Evolutionary conservation across 106 monocot species (phyloP), one percentile per base, ranked within the genome.

Genomic region (Narthecium ossifragum): DNA sequence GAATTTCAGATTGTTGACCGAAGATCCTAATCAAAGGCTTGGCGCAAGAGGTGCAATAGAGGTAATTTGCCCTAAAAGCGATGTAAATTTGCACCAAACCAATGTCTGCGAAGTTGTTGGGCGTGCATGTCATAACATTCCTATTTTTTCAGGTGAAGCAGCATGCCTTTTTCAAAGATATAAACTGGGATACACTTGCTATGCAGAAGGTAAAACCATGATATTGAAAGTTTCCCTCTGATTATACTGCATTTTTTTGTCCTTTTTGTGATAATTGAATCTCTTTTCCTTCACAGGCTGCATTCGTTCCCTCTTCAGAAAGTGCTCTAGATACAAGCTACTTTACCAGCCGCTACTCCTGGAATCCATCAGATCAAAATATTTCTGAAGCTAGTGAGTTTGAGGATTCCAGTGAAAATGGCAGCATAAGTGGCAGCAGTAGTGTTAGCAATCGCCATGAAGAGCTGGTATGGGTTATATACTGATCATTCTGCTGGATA

Each of bases 161-260:
- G 39, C 96, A 96, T 71, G 59, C 31, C 5, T 96, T 90, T 67
- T 96, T 96, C 47, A 90, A 96, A 78, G 65, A 96, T 68, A 90
- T 96, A 56, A 96, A 79, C 71, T 96, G 96, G 96, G 86, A 96
- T 57, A 86, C 96, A 12, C 80, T 96, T 69, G 96, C 96, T 18
- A 78, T 90, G 58, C 96, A 96, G 64, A 98, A 98, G 91, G 98
- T 98, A n/a, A n/a, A n/a, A n/a, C n/a, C n/a, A n/a, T n/a, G n/a
- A n/a, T n/a, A n/a, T n/a, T n/a, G n/a, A n/a, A n/a, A n/a, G n/a
- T n/a, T n/a, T n/a, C n/a, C n/a, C n/a, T n/a, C 29, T 57, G 25
- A 30, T 34, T 36, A 3, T 8, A 6, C n/a, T 15, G 36, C 28
- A 34, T 57, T 22, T 22, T 34, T 17, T 22, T 34, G 8, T 32